Conservation (phyloP, 306 rosid genomes). For the Ziziphus jujuba region DNA sequence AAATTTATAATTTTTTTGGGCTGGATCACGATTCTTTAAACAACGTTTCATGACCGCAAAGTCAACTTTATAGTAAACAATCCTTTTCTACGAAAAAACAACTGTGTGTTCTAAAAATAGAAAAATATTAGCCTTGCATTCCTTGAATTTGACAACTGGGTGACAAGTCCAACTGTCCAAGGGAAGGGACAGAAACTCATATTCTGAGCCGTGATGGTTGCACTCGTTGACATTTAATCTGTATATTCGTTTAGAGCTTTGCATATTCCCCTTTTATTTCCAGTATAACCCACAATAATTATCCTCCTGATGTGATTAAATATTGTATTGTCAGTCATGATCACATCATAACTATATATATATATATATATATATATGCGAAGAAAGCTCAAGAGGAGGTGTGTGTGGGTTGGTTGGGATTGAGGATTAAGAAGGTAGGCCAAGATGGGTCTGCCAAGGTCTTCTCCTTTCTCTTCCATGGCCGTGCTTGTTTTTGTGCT, state of each 20-base stretch:
- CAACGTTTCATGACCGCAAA: no score
- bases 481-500: slow-evolving; percentile 12
- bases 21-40: no score
- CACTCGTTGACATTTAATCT: slow-evolving; percentile 12
- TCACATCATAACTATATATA: no score
- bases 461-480: slow-evolving; percentile 21
- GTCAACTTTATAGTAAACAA: no score
- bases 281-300: no score
- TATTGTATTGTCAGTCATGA: no score
- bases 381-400: background rate
- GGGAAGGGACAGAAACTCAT: slow-evolving; percentile 1
- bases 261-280: slow-evolving; percentile 11
- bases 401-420: background rate
- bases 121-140: no score
- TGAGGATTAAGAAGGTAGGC: background rate
- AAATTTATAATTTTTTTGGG: no score
- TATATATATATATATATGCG: no score
- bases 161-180: background rate
- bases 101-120: no score
- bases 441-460: slow-evolving; percentile 35
- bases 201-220: background rate
- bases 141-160: background rate
- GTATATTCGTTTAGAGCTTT: slow-evolving; percentile 2
- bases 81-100: no score
- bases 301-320: no score